A percentile compares a stretch with the other conserved stretches of the same genome.
These are phyloP conservation scores for Candida patagonica DNA, from an alignment of 805 yeast genomes.

Conservation along the genomic window DNA sequence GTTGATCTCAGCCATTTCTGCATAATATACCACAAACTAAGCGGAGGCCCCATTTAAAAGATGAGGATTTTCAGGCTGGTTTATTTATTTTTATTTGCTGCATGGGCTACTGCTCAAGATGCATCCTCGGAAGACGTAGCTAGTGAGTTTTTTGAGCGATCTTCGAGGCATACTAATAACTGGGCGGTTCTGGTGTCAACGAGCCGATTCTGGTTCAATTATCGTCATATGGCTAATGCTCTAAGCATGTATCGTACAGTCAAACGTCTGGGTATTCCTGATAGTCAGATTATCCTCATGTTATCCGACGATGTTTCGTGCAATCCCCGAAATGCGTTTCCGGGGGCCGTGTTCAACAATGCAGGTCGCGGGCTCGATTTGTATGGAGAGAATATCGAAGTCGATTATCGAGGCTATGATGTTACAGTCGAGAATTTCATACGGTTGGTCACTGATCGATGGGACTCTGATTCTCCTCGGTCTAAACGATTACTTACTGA, in stretches of 20 bases:
- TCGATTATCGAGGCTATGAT: slow-evolving; percentile 94
- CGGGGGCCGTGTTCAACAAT: slow-evolving; percentile 92
- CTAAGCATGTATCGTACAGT: slow-evolving; percentile 92
- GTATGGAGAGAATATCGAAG: slow-evolving; percentile 91
- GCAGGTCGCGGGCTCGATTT: slow-evolving; percentile 86
- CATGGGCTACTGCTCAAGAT: no score
- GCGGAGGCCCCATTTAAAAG: no score
- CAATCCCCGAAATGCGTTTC: slow-evolving; percentile 90
- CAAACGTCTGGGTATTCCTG: slow-evolving; percentile 93
- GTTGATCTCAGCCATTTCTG: no score
- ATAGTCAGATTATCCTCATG: slow-evolving; percentile 94
- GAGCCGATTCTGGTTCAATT: slow-evolving; percentile 96
- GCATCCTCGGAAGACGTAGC: no score
- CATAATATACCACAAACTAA: no score
- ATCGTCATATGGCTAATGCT: slow-evolving; percentile 95
- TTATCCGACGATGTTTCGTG: slow-evolving; percentile 95
- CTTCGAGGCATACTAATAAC: slow-evolving; percentile 19
- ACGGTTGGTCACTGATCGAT: slow-evolving; percentile 86
- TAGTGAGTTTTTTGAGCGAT: slow-evolving; percentile 3
- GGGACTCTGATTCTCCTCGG: slow-evolving; percentile 91
- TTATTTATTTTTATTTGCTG: no score
- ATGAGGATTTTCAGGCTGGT: no score
- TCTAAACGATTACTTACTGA: slow-evolving; percentile 86
- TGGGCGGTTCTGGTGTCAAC: slow-evolving; percentile 87
- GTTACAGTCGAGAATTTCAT: slow-evolving; percentile 96